Conservation (phyloP, 352 stramenopile genomes). For the Pythium phragmitis region DNA sequence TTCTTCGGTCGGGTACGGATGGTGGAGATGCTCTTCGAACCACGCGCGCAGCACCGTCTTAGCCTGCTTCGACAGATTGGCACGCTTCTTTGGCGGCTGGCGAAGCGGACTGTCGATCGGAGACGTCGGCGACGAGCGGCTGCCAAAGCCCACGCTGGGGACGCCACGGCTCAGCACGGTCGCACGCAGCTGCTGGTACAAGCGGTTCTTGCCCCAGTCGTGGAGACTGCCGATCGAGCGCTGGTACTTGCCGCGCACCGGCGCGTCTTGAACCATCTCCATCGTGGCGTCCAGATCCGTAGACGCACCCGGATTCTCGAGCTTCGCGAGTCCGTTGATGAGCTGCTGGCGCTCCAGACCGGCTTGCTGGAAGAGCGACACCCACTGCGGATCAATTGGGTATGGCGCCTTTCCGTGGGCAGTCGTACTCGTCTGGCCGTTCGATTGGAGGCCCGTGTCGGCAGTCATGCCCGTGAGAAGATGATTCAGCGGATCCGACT, state of each 20-base stretch:
- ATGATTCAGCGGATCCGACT: constrained; percentile 24
- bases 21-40: constrained; percentile 83
- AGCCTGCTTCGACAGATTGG: constrained; percentile 70
- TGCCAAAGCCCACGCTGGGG: constrained; percentile 1
- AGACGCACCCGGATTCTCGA: constrained; percentile 2
- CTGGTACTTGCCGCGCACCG: constrained; percentile 27
- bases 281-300: constrained; percentile 20
- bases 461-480: constrained; percentile 22
- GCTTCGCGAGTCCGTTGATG: constrained; percentile 20
- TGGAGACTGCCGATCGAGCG: constrained; percentile 11
- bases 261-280: constrained; percentile 21
- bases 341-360: constrained; percentile 23
- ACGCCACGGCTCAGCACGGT: constrained; percentile 16
- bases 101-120: constrained; percentile 26
- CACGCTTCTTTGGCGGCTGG: constrained; percentile 59
- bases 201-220: constrained; percentile 27
- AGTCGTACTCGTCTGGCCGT: constrained; percentile 1
- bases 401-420: constrained; percentile 10
- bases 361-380: constrained; percentile 25
- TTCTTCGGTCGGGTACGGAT: constrained; percentile 83
- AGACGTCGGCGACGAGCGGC: constrained; percentile 13
- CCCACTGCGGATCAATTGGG: constrained; percentile 26
- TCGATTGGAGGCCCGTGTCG: constrained; percentile 13
- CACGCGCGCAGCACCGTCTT: constrained; percentile 76
- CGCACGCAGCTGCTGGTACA: constrained; percentile 28